phyloP scores from a whole-genome alignment of 768 basidiomycete species.

The Termitomyces sp. region DNA sequence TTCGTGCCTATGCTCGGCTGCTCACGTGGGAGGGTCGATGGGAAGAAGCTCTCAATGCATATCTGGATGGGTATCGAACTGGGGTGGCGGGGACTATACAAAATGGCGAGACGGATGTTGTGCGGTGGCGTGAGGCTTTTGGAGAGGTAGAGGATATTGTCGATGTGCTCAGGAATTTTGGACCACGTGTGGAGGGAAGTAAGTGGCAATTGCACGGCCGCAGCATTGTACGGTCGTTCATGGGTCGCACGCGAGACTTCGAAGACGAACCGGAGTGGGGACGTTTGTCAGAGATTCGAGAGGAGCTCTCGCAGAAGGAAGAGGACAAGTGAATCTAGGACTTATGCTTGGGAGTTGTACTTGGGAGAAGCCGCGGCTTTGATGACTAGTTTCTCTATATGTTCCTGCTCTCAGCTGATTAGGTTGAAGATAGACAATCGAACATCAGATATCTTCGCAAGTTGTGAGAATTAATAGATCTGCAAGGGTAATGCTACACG shows the following conservation, averaged over 20 bases:
- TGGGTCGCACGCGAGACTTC: slow-evolving; percentile 81
- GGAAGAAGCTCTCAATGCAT: slow-evolving; percentile 74
- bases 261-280: slow-evolving; percentile 87
- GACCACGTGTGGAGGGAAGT: slow-evolving; percentile 50
- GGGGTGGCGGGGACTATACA: slow-evolving; percentile 56
- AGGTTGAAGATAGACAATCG: slow-evolving; percentile 12
- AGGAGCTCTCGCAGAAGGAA: slow-evolving; percentile 48
- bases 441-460: slow-evolving; percentile 7
- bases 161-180: slow-evolving; percentile 77
- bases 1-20: slow-evolving; percentile 78
- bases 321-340: slow-evolving; percentile 1
- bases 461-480: slow-evolving; percentile 15
- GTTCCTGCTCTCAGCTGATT: slow-evolving; percentile 13
- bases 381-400: slow-evolving; percentile 4
- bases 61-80: slow-evolving; percentile 81
- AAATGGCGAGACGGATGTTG: slow-evolving; percentile 61
- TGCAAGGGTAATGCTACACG: slow-evolving; percentile 16
- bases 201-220: slow-evolving; percentile 87
- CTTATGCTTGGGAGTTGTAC: neutral
- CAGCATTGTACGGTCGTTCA: slow-evolving; percentile 83
- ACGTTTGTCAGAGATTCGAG: slow-evolving; percentile 56
- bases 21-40: slow-evolving; percentile 67
- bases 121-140: slow-evolving; percentile 70
- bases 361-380: slow-evolving; percentile 12
- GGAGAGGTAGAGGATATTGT: slow-evolving; percentile 79